These are phyloP conservation scores for Penicillium crustosum DNA, from an alignment of 2,329 filamentous ascomycete genomes.

Conservation along the genomic window DNA sequence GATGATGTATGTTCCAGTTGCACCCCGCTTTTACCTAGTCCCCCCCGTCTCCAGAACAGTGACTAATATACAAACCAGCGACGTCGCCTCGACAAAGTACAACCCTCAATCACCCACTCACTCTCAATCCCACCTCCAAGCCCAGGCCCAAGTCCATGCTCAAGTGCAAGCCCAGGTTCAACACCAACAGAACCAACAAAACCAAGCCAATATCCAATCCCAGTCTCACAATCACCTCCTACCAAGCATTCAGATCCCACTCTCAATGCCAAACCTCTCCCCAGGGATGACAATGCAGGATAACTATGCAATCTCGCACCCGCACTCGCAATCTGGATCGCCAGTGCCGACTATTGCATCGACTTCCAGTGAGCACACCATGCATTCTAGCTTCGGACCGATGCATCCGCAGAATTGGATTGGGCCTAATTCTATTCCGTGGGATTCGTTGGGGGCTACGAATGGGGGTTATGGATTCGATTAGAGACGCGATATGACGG, in stretches of 20 bases:
- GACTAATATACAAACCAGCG: conserved; percentile 20
- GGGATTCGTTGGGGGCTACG: conserved; percentile 23
- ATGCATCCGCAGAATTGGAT: conserved; percentile 39
- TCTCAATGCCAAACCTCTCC: conserved; percentile 13
- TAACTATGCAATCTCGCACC: conserved; percentile 11
- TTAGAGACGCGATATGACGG: neutral
- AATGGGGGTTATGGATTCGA: conserved; percentile 19
- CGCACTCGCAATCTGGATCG: conserved; percentile 20
- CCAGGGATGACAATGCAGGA: conserved; percentile 13
- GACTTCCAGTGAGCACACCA: conserved; percentile 19
- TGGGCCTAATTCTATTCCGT: conserved; percentile 31
- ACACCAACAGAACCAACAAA: conserved; percentile 14
- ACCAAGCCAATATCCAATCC: conserved; percentile 13
- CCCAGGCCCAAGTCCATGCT: conserved; percentile 12
- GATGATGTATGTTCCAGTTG: conserved; percentile 31
- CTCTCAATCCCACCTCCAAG: conserved; percentile 13
- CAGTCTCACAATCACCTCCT: conserved; percentile 6
- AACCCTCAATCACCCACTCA: conserved; percentile 14
- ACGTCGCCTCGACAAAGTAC: conserved; percentile 24
- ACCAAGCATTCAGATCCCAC: conserved; percentile 13
- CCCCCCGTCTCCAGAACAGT: too few relatives aligned
- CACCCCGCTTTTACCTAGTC: neutral
- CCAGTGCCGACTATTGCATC: conserved; percentile 23
- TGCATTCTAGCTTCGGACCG: conserved; percentile 24
- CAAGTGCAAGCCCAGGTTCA: conserved; percentile 14